Evolutionary conservation across 768 basidiomycete species (phyloP), one percentile per base, ranked within the genome.

Genomic region (Hericium alpestre): DNA sequence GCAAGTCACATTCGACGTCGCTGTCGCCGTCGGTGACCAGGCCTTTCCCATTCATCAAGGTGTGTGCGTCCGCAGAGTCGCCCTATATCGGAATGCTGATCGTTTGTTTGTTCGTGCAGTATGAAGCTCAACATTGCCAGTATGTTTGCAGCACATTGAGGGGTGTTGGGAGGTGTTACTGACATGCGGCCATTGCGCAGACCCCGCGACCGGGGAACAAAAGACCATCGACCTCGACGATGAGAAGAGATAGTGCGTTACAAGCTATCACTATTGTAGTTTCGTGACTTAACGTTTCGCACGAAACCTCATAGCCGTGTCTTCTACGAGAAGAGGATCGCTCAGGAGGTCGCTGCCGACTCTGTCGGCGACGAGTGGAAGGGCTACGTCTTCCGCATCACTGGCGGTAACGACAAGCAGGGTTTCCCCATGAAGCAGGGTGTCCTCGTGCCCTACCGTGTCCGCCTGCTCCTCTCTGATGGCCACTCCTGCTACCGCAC

Each of bases 341-440:
- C 91, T 25, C 92, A 95, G 70, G 94, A 97, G 76, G 90, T 98
- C 66, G 80, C 92, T 49, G 90, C 81, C 59, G 93, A 96, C 77
- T 72, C 85, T 55, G 74, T 97, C 64, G 93, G 94, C 65, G 89
- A 95, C 70, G 95, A 98, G 78, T 98, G 84, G 82, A 91, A 90
- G 72, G 95, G 95, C 58, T 97, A 96, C 77, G 75, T 97, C 71
- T 83, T 96, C 80, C 87, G 93, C 67, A 90, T 99, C 78, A 94
- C 91, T 32, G 94, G 94, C 66, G 92, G 95, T 62, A 97, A 97
- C 80, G 93, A 97, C 84, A 92, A 93, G 78, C 91, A 94, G 72
- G 93, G 93, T 69, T 95, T 96, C 82, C 93, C 93, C 51, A 96
- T 97, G 93, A 98, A 98, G 76, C 95, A 99, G 77, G 94, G 95